Conservation (phyloP, 1,284 basidiomycete genomes). For the Ganoderma lingzhi region DNA sequence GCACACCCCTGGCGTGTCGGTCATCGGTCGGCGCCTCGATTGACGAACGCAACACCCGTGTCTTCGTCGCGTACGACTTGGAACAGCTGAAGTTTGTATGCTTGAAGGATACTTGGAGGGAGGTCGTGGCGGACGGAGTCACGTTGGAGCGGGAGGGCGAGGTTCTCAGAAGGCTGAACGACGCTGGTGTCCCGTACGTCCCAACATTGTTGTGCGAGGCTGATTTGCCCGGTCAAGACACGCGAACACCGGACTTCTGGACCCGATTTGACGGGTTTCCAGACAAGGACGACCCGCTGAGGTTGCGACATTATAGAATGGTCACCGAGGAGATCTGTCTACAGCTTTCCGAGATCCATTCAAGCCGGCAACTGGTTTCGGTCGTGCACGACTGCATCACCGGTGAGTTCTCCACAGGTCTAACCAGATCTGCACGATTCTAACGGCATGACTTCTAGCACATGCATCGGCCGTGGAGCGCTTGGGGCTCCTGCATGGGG, state of each 20-base stretch:
- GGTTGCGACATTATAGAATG: not conserved
- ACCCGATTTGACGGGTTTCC: not conserved
- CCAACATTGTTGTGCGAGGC: constrained; percentile 22
- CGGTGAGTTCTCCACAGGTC: not conserved
- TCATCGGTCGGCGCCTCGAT: not conserved
- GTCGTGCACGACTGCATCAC: not conserved
- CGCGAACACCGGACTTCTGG: not conserved
- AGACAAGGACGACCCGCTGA: not conserved
- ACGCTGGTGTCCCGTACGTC: constrained; percentile 12
- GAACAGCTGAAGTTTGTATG: constrained; percentile 12
- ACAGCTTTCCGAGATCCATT: not conserved
- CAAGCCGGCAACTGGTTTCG: not conserved
- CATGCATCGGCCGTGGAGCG: constrained; percentile 13
- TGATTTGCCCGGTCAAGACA: constrained; percentile 7
- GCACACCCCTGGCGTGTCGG: not conserved
- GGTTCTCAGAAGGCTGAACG: constrained; percentile 11
- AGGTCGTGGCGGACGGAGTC: not conserved
- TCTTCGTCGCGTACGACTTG: constrained; percentile 18
- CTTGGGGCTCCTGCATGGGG: constrained; percentile 15
- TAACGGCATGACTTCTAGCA: not conserved
- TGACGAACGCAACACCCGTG: constrained; percentile 7
- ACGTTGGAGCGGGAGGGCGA: constrained; percentile 10
- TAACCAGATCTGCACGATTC: not conserved
- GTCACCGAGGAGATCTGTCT: not conserved
- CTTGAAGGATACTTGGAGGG: constrained; percentile 24